Evolutionary conservation across 768 basidiomycete genomes (phyloP).

Genomic region (Xerocomus brunneocitrinus): DNA sequence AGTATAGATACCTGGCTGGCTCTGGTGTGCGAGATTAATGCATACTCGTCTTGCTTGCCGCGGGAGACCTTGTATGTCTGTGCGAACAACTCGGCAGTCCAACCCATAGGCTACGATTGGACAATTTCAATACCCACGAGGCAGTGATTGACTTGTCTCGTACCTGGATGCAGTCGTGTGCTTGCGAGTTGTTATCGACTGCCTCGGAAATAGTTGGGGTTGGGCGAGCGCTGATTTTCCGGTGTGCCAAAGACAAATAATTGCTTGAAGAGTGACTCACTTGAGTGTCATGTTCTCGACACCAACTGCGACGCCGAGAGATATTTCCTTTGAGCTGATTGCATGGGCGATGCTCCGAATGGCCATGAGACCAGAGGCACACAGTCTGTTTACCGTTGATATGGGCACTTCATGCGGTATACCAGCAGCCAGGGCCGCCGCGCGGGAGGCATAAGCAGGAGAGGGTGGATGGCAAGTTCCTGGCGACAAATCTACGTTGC

Average conservation of each 20-base stretch:
- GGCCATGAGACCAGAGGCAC: constrained; percentile 93
- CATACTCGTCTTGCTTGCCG: constrained; percentile 84
- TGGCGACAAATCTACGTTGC: constrained; percentile 23
- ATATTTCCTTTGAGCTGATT: constrained; percentile 77
- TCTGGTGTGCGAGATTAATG: constrained; percentile 80
- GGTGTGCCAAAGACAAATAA: background rate
- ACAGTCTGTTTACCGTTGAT: constrained; percentile 88
- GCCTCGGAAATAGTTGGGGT: constrained; percentile 60
- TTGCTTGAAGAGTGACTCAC: constrained; percentile 34
- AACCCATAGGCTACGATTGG: constrained; percentile 76
- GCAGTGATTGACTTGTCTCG: background rate
- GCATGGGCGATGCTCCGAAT: constrained; percentile 85
- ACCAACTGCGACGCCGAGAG: constrained; percentile 81
- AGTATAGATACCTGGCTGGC: constrained; percentile 51
- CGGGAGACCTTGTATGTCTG: constrained; percentile 71
- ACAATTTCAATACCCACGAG: background rate
- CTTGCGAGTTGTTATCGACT: constrained; percentile 56
- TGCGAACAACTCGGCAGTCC: constrained; percentile 93
- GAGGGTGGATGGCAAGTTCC: constrained; percentile 83
- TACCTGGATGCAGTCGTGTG: constrained; percentile 72
- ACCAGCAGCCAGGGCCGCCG: constrained; percentile 84
- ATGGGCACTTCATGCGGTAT: constrained; percentile 86
- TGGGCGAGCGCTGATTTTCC: constrained; percentile 55
- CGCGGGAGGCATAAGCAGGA: constrained; percentile 76
- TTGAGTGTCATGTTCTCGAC: constrained; percentile 82